A percentile compares a stretch with the other conserved stretches of the same genome.
Conservation (phyloP, 2,329 filamentous ascomycete genomes). For the Bipolaris cookei region DNA sequence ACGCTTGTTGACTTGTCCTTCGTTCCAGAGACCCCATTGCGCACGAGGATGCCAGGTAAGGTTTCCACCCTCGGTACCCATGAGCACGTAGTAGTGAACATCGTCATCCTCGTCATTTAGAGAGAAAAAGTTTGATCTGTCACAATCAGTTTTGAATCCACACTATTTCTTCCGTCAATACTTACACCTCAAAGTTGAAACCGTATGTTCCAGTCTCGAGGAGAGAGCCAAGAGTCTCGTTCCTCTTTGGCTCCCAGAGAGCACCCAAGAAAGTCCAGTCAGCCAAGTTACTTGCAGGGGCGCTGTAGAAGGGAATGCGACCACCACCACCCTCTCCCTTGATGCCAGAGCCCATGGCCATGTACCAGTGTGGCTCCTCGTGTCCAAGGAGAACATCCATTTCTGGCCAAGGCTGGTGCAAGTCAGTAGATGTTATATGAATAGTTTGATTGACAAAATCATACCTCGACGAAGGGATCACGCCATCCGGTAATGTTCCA, state of each 20-base stretch:
- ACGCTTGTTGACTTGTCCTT: constrained; percentile 51
- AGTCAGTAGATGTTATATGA: background rate
- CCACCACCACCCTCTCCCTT: constrained; percentile 55
- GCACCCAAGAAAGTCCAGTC: constrained; percentile 57
- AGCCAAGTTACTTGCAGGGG: constrained; percentile 53
- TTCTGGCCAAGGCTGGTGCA: constrained; percentile 52
- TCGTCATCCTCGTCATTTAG: constrained; percentile 53
- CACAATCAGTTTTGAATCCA: constrained; percentile 7
- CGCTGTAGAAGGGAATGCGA: constrained; percentile 56
- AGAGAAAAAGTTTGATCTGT: constrained; percentile 54
- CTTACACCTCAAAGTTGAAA: constrained; percentile 57
- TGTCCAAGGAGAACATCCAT: constrained; percentile 53
- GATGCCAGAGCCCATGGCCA: constrained; percentile 56
- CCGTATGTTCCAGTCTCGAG: constrained; percentile 55
- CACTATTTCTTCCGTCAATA: background rate
- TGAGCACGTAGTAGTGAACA: constrained; percentile 54
- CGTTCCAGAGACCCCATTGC: constrained; percentile 57
- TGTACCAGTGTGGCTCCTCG: constrained; percentile 54
- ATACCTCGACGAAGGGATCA: constrained; percentile 38
- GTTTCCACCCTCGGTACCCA: constrained; percentile 55
- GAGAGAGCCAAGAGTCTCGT: constrained; percentile 51
- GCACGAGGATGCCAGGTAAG: constrained; percentile 49
- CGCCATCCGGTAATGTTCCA: constrained; percentile 54
- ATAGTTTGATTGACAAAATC: background rate
- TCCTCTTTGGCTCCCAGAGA: constrained; percentile 54